phyloP scores from a whole-genome alignment of 768 basidiomycete genomes.

The Hygrophorus russula region DNA sequence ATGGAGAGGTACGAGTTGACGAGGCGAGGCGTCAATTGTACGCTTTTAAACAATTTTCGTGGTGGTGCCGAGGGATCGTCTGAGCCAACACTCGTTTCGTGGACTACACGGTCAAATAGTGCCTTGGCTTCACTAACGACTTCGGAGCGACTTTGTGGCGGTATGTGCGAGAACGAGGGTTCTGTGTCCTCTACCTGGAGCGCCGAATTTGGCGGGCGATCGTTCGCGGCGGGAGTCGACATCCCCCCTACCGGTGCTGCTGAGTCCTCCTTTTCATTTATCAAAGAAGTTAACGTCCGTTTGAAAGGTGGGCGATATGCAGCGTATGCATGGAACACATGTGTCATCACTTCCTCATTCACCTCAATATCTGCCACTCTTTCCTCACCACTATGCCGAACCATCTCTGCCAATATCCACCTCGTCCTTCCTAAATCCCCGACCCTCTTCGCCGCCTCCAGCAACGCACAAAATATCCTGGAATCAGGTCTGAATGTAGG shows the following conservation, averaged over 20 bases:
- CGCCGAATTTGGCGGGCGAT: not conserved
- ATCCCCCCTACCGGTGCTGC: not conserved
- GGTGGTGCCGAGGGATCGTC: slow-evolving; percentile 8
- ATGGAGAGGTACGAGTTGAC: slow-evolving; percentile 78
- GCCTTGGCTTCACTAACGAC: slow-evolving; percentile 55
- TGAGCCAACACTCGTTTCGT: slow-evolving; percentile 21
- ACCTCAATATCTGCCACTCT: slow-evolving; percentile 1
- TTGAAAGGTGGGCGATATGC: slow-evolving; percentile 65
- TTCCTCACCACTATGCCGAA: slow-evolving; percentile 20
- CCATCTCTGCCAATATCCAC: slow-evolving; percentile 87
- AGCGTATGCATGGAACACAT: slow-evolving; percentile 82
- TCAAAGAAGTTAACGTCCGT: slow-evolving; percentile 34
- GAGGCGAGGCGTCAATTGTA: slow-evolving; percentile 48
- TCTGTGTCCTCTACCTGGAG: slow-evolving; percentile 9
- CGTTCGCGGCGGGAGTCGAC: not conserved
- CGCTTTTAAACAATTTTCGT: slow-evolving; percentile 39
- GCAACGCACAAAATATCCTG: slow-evolving; percentile 68
- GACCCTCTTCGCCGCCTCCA: slow-evolving; percentile 81
- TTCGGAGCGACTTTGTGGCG: slow-evolving; percentile 65
- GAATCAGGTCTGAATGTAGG: slow-evolving; percentile 48
- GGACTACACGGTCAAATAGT: slow-evolving; percentile 53
- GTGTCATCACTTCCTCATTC: slow-evolving; percentile 64
- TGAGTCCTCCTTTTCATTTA: slow-evolving; percentile 15
- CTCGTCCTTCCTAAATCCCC: slow-evolving; percentile 76
- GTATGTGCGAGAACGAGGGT: slow-evolving; percentile 38